Base-by-base conservation (phyloP, 306 rosid species). In the Lathyrus oleraceus region DNA sequence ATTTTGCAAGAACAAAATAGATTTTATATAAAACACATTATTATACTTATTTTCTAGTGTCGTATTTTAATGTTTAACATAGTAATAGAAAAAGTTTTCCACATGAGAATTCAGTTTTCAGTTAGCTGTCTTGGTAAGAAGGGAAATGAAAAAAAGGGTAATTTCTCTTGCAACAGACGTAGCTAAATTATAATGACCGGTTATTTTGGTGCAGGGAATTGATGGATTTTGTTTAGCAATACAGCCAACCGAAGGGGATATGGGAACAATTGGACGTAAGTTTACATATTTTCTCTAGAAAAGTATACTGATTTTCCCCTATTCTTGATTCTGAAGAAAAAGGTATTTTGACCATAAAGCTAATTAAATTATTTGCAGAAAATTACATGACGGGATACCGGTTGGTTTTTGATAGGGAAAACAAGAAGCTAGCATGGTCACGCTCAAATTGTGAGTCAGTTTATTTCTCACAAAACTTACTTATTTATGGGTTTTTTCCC, bases 251-350 rank as follows among this genome's bases (percentile, higher is more conserved):
- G 96, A 87, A 40, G 96, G 88, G 47, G 91, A 87, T 77, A 72
- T 78, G 53, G 97, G 97, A 69, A 88, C 79, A 65, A 74, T 93
- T 73, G 98, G 97, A 70, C 98, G 98, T 93, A 84, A 87, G 98
- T 58, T 70, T 58, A 39, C 65, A 70, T 65, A 57, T 72, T 78
- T 61, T 69, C 58, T 51, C 28, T 54, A 48, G 21, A 43, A 61
- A 61, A 38, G 17, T 39, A 19, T 65, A 36, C 67, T 48, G 14
- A 51, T 73, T 69, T 73, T 66, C 47, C 73, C 65, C 4, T 48
- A 36, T 10, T 45, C 52, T 45, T 11, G 60, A 35, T 53, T 45
- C 51, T 63, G 35, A 13, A 16, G 73, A 28, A 51, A 61, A 72
- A 7, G 8, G 67, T 60, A 15, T 35, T 16, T 47, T 79, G 38